Conservation (phyloP, 257 asterid species). For the Lantana camara region DNA sequence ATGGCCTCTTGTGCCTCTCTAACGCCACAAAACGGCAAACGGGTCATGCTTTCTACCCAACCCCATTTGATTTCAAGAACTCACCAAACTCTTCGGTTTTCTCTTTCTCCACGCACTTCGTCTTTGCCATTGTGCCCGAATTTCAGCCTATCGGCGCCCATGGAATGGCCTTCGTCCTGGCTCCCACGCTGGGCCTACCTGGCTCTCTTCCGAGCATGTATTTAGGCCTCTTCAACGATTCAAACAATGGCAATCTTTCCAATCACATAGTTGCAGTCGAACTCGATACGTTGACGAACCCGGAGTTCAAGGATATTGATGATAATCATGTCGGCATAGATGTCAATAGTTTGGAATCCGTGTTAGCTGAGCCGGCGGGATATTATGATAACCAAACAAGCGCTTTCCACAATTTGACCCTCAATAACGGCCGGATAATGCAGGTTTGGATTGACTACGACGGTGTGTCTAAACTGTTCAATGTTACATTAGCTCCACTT, state of each 20-base stretch:
- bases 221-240: slow-evolving; percentile 57
- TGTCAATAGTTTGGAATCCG: slow-evolving; percentile 43
- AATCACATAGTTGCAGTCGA: slow-evolving; percentile 66
- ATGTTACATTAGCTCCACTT: slow-evolving; percentile 53
- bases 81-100: slow-evolving; percentile 31
- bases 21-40: slow-evolving; percentile 39
- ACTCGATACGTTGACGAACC: slow-evolving; percentile 52
- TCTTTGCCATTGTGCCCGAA: slow-evolving; percentile 54
- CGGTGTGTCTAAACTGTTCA: slow-evolving; percentile 25
- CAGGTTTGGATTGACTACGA: slow-evolving; percentile 65
- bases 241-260: slow-evolving; percentile 45
- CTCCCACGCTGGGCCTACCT: slow-evolving; percentile 47
- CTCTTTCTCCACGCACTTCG: slow-evolving; percentile 62
- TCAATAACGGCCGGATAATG: slow-evolving; percentile 44
- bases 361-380: slow-evolving; percentile 32
- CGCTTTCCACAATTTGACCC: slow-evolving; percentile 39
- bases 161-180: slow-evolving; percentile 56
- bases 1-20: slow-evolving; percentile 52
- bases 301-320: slow-evolving; percentile 44
- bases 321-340: slow-evolving; percentile 68
- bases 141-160: slow-evolving; percentile 48
- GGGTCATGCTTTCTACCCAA: slow-evolving; percentile 61
- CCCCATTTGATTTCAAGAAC: slow-evolving; percentile 51
- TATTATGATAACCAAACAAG: slow-evolving; percentile 35
- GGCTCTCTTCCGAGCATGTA: slow-evolving; percentile 40